Evolutionary conservation across 805 yeast genomes (phyloP), one percentile per base, ranked within the genome.

Genomic region (Metschnikowia colocasiae): DNA sequence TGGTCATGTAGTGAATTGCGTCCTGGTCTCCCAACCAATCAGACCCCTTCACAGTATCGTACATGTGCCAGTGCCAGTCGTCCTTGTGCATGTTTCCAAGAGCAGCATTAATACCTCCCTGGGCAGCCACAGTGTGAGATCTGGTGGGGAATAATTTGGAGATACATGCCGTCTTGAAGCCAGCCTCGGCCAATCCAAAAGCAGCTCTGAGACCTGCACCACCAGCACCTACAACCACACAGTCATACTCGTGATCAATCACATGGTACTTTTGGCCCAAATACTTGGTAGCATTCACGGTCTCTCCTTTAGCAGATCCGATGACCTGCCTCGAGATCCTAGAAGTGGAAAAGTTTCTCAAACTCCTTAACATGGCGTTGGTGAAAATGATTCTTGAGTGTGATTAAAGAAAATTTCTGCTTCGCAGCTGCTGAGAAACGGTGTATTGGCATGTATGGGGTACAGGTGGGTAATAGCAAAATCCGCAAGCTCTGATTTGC

Each of bases 11-110:
- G 74, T 92, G 98, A 66, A 94, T 92, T 47, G 98, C 97, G 66
- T 92, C 99, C 76, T 92, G 99, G 73, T 92, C 99, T 64, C 99
- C 99, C 54, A 92, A 82, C 99, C 99, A 92, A 74, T 92, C 99
- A 8, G 97, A 90, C 55, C 99, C 99, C 75, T 92, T 92, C 60
- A 92, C 98, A 61, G 99, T 92, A 67, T 92, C 99, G 73, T 94
- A 92, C 97, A 92, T 91, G 72, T 92, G 99, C 97, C 98, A 94
- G 71, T 88, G 95, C 99, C 99, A 92, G 76, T 91, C 91, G 71
- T 92, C 99, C 59, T 81, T 78, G 76, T 94, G 98, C 96, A 92
- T 92, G 79, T 92, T 92, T 59, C 98, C 99, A 56, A 92, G 79
- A 26, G 99, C 99, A 57, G 98, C 99, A 64, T 92, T 92, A 73